These are phyloP conservation scores for Suhomyces terraborum DNA, from an alignment of 1,139 yeast genomes.

Conservation along the genomic window DNA sequence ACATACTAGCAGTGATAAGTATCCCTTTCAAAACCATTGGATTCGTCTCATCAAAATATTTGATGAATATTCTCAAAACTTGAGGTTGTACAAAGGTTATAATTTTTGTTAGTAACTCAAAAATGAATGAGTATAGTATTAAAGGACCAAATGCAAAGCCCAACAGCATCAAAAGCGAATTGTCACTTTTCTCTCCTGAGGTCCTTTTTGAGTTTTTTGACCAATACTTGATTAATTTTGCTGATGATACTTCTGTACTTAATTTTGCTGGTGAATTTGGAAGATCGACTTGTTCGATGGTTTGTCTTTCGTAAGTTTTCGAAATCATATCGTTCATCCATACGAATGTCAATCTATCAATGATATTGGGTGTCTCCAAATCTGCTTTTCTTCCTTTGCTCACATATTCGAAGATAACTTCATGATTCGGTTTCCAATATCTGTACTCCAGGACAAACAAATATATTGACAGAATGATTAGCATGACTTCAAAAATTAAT, in stretches of 20 bases:
- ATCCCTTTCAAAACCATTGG: constrained; percentile 54
- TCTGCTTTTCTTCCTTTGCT: constrained; percentile 15
- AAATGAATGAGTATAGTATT: constrained; percentile 43
- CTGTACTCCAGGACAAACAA: constrained; percentile 30
- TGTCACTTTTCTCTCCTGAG: constrained; percentile 11
- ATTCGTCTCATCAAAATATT: constrained; percentile 42
- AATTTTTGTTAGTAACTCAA: constrained; percentile 48
- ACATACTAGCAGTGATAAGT: constrained; percentile 53
- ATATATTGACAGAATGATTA: constrained; percentile 23
- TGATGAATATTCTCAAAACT: constrained; percentile 50
- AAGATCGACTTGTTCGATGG: constrained; percentile 52
- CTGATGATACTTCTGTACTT: constrained; percentile 36
- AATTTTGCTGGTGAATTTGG: constrained; percentile 56
- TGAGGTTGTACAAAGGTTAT: constrained; percentile 59
- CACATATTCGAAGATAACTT: constrained; percentile 22
- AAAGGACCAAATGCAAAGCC: constrained; percentile 51
- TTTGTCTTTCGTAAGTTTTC: constrained; percentile 49
- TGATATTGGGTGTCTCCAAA: constrained; percentile 46
- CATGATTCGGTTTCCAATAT: constrained; percentile 35
- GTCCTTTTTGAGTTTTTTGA: constrained; percentile 2
- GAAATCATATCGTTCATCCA: constrained; percentile 63
- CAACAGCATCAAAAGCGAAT: constrained; percentile 47
- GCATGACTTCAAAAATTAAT: constrained; percentile 21
- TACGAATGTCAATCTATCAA: constrained; percentile 54
- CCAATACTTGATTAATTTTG: constrained; percentile 25